phyloP scores from a whole-genome alignment of 768 basidiomycete genomes.

The Lactifluus pinguis region DNA sequence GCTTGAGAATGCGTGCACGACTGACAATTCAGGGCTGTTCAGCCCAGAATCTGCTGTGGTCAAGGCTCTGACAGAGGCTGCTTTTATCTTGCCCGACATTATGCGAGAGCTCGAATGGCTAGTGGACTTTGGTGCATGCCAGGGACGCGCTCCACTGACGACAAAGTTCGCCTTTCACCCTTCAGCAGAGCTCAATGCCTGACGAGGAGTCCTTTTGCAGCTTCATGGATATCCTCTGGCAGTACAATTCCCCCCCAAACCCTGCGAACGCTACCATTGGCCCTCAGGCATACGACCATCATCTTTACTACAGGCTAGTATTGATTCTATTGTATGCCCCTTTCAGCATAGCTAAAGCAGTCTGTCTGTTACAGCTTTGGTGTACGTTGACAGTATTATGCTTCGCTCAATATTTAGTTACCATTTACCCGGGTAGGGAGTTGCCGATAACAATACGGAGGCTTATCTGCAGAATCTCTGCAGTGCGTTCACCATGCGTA shows the following conservation, averaged over 20 bases:
- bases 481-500: constrained; percentile 38
- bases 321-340: background rate
- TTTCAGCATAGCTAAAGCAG: constrained; percentile 20
- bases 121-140: background rate
- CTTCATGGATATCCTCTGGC: constrained; percentile 81
- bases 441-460: constrained; percentile 51
- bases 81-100: constrained; percentile 3
- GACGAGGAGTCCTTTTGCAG: constrained; percentile 28
- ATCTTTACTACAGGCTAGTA: constrained; percentile 65
- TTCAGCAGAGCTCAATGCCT: background rate
- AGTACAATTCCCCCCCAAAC: constrained; percentile 57
- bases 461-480: constrained; percentile 64
- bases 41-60: background rate
- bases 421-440: constrained; percentile 42
- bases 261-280: constrained; percentile 61
- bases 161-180: constrained; percentile 4
- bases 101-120: background rate
- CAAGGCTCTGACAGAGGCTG: constrained; percentile 1
- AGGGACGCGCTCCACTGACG: background rate
- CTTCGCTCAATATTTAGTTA: background rate
- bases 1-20: background rate
- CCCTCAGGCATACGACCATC: constrained; percentile 70
- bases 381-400: constrained; percentile 28
- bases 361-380: constrained; percentile 38
- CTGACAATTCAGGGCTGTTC: constrained; percentile 10